Percentiles rank a stretch among this genome's conserved stretches.
phyloP scores from a whole-genome alignment of 345 rosid species.

The Rhizophora apiculata region DNA sequence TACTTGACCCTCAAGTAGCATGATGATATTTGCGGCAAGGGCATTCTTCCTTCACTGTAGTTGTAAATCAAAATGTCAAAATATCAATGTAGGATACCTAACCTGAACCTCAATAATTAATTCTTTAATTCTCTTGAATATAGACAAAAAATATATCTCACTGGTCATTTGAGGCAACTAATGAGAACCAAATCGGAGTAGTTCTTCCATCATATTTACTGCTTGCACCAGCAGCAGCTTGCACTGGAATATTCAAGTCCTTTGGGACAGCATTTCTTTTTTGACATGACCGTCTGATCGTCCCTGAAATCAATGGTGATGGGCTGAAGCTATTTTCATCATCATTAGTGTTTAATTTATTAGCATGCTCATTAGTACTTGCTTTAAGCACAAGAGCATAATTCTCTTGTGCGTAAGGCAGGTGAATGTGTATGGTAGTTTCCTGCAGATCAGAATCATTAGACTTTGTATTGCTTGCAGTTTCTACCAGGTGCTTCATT shows the following conservation, averaged over 20 bases:
- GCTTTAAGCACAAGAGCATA: conserved; percentile 16
- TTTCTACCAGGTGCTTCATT: conserved; percentile 25
- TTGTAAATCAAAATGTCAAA: conserved; percentile 16
- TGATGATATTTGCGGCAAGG: conserved; percentile 46
- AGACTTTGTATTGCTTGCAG: conserved; percentile 23
- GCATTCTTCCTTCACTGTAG: conserved; percentile 35
- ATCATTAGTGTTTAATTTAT: conserved; percentile 15
- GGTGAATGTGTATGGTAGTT: conserved; percentile 1
- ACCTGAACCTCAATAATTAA: conserved; percentile 1
- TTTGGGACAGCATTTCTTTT: conserved; percentile 18
- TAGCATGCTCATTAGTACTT: conserved; percentile 19
- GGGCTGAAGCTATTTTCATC: conserved; percentile 19
- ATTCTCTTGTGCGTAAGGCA: conserved; percentile 12
- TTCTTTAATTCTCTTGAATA: background rate
- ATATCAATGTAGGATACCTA: background rate
- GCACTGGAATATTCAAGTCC: conserved; percentile 30
- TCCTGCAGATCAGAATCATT: conserved; percentile 23
- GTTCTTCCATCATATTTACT: conserved; percentile 20
- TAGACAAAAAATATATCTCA: conserved; percentile 18
- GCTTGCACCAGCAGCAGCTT: conserved; percentile 25
- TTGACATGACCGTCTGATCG: conserved; percentile 18
- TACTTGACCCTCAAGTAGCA: conserved; percentile 46
- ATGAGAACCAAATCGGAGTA: conserved; percentile 43
- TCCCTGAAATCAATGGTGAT: conserved; percentile 25
- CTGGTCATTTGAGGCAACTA: conserved; percentile 40